Conservation (phyloP, 768 basidiomycete genomes). For the Lactarius tabidus region DNA sequence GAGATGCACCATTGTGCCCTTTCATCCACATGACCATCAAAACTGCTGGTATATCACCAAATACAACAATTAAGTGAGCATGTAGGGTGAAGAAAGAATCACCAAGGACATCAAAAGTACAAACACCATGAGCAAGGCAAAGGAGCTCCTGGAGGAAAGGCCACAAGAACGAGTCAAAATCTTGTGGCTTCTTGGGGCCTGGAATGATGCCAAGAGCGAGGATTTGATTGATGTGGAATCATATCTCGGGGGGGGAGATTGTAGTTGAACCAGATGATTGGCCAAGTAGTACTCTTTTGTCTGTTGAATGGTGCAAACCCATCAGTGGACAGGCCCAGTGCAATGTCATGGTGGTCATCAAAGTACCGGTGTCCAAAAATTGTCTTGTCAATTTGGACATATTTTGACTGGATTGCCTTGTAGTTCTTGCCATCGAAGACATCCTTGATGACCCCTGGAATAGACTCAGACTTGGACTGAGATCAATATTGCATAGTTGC, state of each 20-base stretch:
- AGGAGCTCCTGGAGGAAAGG: conserved; percentile 32
- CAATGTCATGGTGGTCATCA: conserved; percentile 37
- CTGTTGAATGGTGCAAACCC: conserved; percentile 40
- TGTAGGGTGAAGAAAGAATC: conserved; percentile 30
- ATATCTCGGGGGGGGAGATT: conserved; percentile 40
- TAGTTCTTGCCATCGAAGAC: neutral
- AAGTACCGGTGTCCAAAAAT: conserved; percentile 34
- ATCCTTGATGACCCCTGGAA: neutral
- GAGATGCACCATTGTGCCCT: conserved; percentile 38
- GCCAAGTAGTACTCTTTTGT: conserved; percentile 36
- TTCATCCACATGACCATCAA: conserved; percentile 37
- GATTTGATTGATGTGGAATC: conserved; percentile 27
- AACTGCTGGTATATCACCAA: conserved; percentile 36
- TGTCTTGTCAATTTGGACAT: neutral
- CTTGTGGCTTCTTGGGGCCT: conserved; percentile 29
- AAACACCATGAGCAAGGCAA: conserved; percentile 27
- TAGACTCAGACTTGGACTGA: neutral
- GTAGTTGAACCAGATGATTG: conserved; percentile 40
- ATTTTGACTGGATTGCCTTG: neutral
- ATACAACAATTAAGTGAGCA: conserved; percentile 32
- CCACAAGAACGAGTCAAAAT: conserved; percentile 32
- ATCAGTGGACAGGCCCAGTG: conserved; percentile 42
- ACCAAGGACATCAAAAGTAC: conserved; percentile 22
- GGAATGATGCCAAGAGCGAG: conserved; percentile 30
- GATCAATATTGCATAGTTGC: neutral